Conservation (phyloP, 805 yeast species). For the Candida coleopterorum region DNA sequence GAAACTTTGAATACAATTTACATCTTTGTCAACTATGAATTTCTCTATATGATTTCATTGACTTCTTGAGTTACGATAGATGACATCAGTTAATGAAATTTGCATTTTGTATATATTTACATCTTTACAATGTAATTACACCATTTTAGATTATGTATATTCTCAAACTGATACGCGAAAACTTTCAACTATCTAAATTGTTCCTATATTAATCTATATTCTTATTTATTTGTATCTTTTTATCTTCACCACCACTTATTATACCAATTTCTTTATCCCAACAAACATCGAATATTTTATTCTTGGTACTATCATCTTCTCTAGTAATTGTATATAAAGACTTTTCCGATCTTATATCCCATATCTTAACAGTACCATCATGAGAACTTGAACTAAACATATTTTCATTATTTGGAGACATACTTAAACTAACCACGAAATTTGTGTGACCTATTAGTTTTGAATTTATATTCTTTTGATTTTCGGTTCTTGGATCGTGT, state of each 20-base stretch:
- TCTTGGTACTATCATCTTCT: conserved; percentile 47
- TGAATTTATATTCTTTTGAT: conserved; percentile 33
- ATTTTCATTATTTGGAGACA: conserved; percentile 72
- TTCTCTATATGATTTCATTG: no score
- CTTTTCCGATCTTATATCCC: conserved; percentile 90
- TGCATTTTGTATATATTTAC: no score
- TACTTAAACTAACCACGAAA: conserved; percentile 76
- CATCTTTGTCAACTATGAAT: no score
- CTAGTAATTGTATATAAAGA: conserved; percentile 80
- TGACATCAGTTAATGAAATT: no score
- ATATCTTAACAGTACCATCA: conserved; percentile 90
- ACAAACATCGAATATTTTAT: conserved; percentile 78
- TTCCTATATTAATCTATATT: conserved; percentile 23
- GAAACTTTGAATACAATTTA: no score
- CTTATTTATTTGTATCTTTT: conserved; percentile 79
- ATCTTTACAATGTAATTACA: no score
- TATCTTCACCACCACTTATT: conserved; percentile 91
- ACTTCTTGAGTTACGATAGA: no score
- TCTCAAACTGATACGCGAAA: no score
- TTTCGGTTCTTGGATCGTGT: conserved; percentile 81
- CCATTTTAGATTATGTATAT: no score
- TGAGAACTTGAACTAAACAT: conserved; percentile 91
- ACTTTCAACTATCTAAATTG: background rate
- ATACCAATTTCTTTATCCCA: conserved; percentile 83
- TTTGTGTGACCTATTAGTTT: conserved; percentile 88